Evolutionary conservation across 2,329 filamentous ascomycete genomes (phyloP), one percentile per base, ranked within the genome.

Genomic region (Amphichorda felina): DNA sequence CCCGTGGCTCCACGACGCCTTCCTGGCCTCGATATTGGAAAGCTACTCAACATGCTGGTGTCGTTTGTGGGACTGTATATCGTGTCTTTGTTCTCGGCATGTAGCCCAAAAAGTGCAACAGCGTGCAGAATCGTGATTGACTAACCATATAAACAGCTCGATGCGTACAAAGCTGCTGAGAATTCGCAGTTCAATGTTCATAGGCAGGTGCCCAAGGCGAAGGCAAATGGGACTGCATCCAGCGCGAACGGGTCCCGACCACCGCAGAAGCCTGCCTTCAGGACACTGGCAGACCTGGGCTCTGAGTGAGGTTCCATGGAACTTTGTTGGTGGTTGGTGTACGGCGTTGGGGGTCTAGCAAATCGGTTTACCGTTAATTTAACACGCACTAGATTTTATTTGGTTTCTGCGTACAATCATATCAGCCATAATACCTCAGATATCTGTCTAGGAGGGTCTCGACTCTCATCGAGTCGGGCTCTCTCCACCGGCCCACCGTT

Each of bases 61-160:
- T 56, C 60, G 5, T 74, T 79, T 41, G 58, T 79, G 31, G 75
- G 73, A 11, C 54, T 81, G 4, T 81, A 80, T 49, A 53, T 80
- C 30, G 62, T 64, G 7, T 76, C 72, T 4, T 54, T 81, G n/a
- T 66, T 80, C 44, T 68, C 73, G 50, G 72, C 68, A 60, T 38
- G 70, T 63, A 35, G 24, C 31, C 21, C 21, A 24, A 24, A 22
- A 41, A 14, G 40, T 40, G 22, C 40, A 43, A 18, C 33, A 38
- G 16, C 34, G 38, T 15, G 33, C 16, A 35, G 15, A 34, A 14
- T 7, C 19, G 33, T 42, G 36, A 35, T 48, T 57, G 41, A 56
- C 46, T 37, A 14, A 35, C 31, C 14, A 27, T 35, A 16, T 17
- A 19, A 38, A 36, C 46, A 77, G 66, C 64, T 79, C 37, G 75